phyloP scores from a whole-genome alignment of 164 flowering plant genomes.

The Echeveria elegans region DNA sequence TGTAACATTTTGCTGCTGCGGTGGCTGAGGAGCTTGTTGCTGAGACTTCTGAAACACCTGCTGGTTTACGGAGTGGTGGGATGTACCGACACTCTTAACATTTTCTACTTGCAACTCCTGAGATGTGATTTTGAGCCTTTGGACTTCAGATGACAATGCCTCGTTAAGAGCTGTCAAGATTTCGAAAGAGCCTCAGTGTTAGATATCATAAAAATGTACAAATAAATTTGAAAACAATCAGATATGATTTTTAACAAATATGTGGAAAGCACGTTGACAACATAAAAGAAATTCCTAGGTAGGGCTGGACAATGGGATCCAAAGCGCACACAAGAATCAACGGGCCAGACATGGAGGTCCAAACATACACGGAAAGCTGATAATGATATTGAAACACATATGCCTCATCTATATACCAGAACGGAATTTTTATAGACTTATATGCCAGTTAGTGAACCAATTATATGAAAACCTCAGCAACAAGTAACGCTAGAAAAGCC shows the following conservation, averaged over 20 bases:
- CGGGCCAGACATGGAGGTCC: neutral
- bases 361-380: neutral
- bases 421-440: neutral
- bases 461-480: neutral
- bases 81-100: neutral
- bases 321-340: neutral
- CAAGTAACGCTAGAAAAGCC: neutral
- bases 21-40: conserved; percentile 9
- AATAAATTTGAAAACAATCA: neutral
- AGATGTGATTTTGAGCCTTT: conserved; percentile 43
- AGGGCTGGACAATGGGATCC: neutral
- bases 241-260: neutral
- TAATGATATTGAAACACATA: neutral
- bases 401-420: neutral
- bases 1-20: conserved; percentile 17
- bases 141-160: conserved; percentile 53
- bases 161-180: conserved; percentile 47
- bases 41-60: conserved; percentile 4
- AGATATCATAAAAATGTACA: neutral
- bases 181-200: neutral
- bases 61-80: neutral
- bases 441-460: neutral
- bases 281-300: neutral
- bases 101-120: conserved; percentile 16
- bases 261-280: neutral